A percentile compares a stretch with the other conserved stretches of the same genome.
Evolutionary conservation across 169 alveolate species (phyloP).

Genomic region (Babesia sp.): DNA sequence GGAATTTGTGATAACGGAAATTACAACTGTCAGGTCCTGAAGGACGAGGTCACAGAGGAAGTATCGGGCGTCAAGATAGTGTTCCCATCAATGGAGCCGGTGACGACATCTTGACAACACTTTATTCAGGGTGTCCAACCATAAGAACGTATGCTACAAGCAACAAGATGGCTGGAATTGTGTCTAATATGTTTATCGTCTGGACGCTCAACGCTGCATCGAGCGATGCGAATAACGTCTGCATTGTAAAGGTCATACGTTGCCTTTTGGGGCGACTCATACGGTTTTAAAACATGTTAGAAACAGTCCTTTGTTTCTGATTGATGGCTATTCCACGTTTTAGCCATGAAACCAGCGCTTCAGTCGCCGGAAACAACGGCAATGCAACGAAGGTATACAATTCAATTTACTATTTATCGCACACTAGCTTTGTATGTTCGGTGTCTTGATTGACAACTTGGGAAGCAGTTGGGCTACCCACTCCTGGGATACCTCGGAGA

Average conservation of each 20-base stretch:
- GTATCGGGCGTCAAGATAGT: constrained; percentile 17
- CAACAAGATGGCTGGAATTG: neutral
- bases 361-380: constrained; percentile 3
- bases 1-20: constrained; percentile 35
- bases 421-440: neutral
- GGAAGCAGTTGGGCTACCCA: constrained; percentile 55
- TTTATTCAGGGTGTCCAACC: too few relatives aligned
- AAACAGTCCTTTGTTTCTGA: too few relatives aligned
- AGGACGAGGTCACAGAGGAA: constrained; percentile 28
- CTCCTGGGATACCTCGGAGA: constrained; percentile 52
- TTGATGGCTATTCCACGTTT: too few relatives aligned
- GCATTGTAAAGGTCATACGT: too few relatives aligned
- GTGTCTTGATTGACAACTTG: neutral
- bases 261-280: too few relatives aligned
- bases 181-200: neutral
- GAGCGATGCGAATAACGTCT: too few relatives aligned
- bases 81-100: constrained; percentile 7
- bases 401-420: neutral
- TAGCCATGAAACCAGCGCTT: too few relatives aligned
- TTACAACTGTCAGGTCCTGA: constrained; percentile 7
- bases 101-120: too few relatives aligned
- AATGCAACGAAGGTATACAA: neutral
- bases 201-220: too few relatives aligned
- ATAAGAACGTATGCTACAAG: neutral
- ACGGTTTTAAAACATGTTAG: too few relatives aligned